Base-by-base conservation (phyloP, 2,329 filamentous ascomycete genomes). In the Atkinsonella hypoxylon region DNA sequence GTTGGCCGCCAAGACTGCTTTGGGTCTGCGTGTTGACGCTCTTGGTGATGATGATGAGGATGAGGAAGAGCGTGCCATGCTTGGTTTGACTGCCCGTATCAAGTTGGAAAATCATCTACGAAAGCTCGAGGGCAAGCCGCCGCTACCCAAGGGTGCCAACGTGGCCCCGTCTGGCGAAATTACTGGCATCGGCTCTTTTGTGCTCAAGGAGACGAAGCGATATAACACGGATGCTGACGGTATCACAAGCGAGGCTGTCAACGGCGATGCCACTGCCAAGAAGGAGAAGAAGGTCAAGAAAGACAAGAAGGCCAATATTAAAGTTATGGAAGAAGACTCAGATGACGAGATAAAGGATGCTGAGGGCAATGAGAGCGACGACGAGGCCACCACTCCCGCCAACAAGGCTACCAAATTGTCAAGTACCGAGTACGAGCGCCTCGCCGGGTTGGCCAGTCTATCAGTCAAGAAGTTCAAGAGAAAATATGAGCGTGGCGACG, bases 141-240 rank as follows among this genome's bases (percentile, higher is more conserved):
- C 93, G 31, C 80, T 88, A 59, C 80, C 87, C 56, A 83, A 85
- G 68, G 85, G 86, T 57, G 77, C 85, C 54, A 78, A 80, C 53
- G 85, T 91, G 57, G 86, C 78, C 30, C 87, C 87, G 50, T 85
- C 86, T 59, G 86, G 86, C 54, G 78, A 83, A 57, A 66, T 72
- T 39, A 70, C 73, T 41, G 71, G 77, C 31, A 79, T 83, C 51
- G 81, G 83, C 60, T 95, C 95, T 70, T 94, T 88, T 78, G 87
- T 90, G 56, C 77, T 98, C 62, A 95, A 94, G 72, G 89, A 96
- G 68, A 86, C 87, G 11, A 80, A 88, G 64, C 93, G 91, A 70
- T 98, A 98, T 77, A 97, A 97, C 68, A 78, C 81, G 46, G 90
- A 97, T 64, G 93, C 89, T 49, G 93, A 98, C 68, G 91, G 89